Conservation (phyloP, 1,284 basidiomycete genomes). For the Puccinia brachypodii region DNA sequence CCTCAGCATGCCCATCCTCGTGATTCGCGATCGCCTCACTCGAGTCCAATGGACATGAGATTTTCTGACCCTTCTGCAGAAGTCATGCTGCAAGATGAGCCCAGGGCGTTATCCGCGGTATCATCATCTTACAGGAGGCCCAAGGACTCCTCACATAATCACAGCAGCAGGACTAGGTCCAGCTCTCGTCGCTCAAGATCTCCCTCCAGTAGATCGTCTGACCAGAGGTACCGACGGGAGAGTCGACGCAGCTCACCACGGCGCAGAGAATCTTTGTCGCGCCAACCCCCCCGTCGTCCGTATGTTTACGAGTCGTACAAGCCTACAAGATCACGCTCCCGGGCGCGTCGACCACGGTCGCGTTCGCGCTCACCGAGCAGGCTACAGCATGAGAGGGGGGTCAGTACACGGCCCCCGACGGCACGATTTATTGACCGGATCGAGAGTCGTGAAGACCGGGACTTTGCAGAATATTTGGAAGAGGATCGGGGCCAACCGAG, state of each 20-base stretch:
- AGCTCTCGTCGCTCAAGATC: neutral
- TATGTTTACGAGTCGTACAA: neutral
- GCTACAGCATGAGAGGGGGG: neutral
- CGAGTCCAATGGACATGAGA: neutral
- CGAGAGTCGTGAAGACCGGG: neutral
- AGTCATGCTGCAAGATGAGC: neutral
- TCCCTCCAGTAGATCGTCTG: neutral
- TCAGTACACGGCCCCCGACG: neutral
- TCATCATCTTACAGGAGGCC: neutral
- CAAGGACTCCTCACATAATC: neutral
- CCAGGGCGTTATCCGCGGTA: neutral
- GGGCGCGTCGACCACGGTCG: neutral
- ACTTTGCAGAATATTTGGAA: conserved; percentile 5
- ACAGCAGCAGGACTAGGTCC: neutral
- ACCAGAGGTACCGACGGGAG: neutral
- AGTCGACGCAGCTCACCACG: neutral
- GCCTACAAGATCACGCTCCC: neutral
- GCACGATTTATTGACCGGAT: neutral
- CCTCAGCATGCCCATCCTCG: neutral
- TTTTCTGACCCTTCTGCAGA: neutral
- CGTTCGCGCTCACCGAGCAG: neutral
- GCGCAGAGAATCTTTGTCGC: neutral
- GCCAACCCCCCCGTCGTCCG: neutral
- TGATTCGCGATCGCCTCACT: neutral
- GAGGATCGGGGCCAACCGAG: neutral